Percentiles rank a stretch among this genome's conserved stretches.
Conservation (phyloP, 257 asterid genomes). For the Cinchona pubescens region DNA sequence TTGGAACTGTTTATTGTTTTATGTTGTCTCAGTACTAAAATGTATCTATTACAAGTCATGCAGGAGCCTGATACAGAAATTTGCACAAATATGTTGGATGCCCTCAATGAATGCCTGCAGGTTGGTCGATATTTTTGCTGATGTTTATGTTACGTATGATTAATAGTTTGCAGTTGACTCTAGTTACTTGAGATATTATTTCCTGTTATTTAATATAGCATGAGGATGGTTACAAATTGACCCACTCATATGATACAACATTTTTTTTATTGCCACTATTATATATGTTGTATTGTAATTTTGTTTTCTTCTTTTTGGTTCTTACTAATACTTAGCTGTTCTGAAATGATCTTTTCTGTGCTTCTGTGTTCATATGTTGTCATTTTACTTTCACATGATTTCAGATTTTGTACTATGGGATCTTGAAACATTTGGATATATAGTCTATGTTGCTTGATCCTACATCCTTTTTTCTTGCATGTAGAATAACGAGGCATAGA, state of each 20-base stretch:
- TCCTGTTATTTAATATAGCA: not conserved
- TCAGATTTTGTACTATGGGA: not conserved
- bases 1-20: conserved; percentile 6
- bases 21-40: conserved; percentile 20
- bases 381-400: not conserved
- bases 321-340: not conserved
- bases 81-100: conserved; percentile 80
- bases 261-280: not conserved
- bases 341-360: too few species aligned
- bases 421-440: not conserved
- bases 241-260: not conserved
- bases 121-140: conserved; percentile 30
- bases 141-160: not conserved
- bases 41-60: conserved; percentile 18
- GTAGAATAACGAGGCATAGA: not conserved
- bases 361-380: not conserved
- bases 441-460: not conserved
- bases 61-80: conserved; percentile 99
- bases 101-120: conserved; percentile 88
- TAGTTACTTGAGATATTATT: not conserved
- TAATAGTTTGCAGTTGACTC: not conserved
- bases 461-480: not conserved
- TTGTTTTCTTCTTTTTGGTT: not conserved
- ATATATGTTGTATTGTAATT: not conserved
- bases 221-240: not conserved